Conservation (phyloP, 306 rosid species). For the Styphnolobium japonicum region DNA sequence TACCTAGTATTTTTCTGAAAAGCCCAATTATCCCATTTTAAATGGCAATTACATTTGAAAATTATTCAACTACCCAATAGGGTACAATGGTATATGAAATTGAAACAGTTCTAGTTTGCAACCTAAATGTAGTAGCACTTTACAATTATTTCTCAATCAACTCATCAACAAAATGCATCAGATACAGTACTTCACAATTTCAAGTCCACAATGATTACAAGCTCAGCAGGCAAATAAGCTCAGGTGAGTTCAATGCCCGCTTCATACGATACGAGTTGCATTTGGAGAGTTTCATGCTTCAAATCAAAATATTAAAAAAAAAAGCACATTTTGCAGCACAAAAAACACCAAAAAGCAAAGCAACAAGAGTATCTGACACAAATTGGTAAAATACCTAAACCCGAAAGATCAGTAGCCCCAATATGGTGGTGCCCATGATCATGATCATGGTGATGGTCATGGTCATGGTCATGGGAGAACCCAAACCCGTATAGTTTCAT, state of each 20-base stretch:
- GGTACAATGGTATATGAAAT: background rate
- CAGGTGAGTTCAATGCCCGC: background rate
- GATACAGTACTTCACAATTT: background rate
- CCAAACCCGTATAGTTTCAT: slow-evolving; percentile 78
- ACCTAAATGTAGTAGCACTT: no score
- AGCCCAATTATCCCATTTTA: no score
- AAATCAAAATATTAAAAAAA: background rate
- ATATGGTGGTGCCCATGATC: slow-evolving; percentile 27
- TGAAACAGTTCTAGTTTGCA: no score
- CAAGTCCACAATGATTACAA: background rate
- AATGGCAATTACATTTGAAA: background rate
- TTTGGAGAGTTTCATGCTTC: background rate
- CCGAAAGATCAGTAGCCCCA: slow-evolving; percentile 50
- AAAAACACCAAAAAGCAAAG: background rate
- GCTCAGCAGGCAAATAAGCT: background rate
- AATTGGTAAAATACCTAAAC: slow-evolving; percentile 45
- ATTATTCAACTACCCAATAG: background rate
- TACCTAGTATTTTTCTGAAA: no score
- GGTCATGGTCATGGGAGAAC: slow-evolving; percentile 34
- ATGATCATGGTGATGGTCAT: slow-evolving; percentile 34
- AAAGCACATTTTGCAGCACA: slow-evolving; percentile 13
- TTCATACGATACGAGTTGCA: background rate
- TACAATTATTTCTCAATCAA: background rate
- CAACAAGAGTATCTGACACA: background rate
- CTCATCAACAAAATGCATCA: background rate